Evolutionary conservation across 2,329 filamentous ascomycete genomes (phyloP).

Genomic region (Penicillium hordei): DNA sequence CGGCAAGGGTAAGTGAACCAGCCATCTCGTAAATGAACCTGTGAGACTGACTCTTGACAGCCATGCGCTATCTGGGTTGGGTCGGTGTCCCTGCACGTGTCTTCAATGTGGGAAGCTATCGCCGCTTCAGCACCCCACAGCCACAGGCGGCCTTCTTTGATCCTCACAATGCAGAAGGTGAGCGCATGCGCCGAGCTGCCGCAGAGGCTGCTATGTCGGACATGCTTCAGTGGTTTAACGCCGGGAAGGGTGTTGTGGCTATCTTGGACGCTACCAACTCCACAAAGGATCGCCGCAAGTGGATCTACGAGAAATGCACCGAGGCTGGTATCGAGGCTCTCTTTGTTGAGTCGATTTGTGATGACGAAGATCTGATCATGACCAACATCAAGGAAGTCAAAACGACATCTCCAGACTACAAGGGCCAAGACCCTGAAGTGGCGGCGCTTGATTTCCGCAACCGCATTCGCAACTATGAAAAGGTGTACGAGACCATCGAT

Average conservation of each 20-base stretch:
- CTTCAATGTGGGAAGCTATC: conserved; percentile 97
- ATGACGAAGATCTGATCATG: conserved; percentile 95
- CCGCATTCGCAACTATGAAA: conserved; percentile 95
- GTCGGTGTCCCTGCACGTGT: conserved; percentile 89
- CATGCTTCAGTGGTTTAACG: conserved; percentile 89
- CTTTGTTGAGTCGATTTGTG: conserved; percentile 96
- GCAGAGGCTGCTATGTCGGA: conserved; percentile 89
- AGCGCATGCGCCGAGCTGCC: conserved; percentile 81
- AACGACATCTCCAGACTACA: conserved; percentile 91
- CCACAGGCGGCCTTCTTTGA: conserved; percentile 96
- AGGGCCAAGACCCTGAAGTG: conserved; percentile 86
- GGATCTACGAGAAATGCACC: conserved; percentile 81
- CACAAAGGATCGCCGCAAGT: conserved; percentile 82
- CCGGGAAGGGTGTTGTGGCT: conserved; percentile 75
- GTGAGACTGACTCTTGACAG: conserved; percentile 47
- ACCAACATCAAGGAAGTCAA: conserved; percentile 97
- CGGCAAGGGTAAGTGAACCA: conserved; percentile 73
- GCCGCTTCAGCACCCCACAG: conserved; percentile 83
- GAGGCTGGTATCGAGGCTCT: conserved; percentile 81
- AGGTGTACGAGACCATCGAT: conserved; percentile 91
- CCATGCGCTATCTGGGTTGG: conserved; percentile 93
- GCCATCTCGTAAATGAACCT: background rate
- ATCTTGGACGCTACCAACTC: conserved; percentile 97
- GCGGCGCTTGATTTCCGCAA: conserved; percentile 91
- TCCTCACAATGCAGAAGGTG: conserved; percentile 82